Conservation (phyloP, 352 stramenopile species). For the Albugo candida region DNA sequence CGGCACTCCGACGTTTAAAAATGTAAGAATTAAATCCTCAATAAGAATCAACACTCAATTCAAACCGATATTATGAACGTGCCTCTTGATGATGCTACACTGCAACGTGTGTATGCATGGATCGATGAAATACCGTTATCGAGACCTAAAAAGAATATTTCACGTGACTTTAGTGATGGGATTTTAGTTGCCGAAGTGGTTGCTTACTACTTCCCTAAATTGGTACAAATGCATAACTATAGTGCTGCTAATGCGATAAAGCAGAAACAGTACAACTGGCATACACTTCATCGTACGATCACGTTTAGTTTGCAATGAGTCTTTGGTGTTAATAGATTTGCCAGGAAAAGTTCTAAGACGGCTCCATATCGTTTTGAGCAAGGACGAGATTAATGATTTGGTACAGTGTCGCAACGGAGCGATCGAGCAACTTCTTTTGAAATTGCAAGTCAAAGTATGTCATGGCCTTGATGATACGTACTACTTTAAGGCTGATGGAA, state of each 20-base stretch:
- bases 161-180: constrained; percentile 89
- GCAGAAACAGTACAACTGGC: constrained; percentile 95
- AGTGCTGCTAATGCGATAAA: constrained; percentile 78
- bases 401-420: constrained; percentile 74
- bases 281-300: constrained; percentile 79
- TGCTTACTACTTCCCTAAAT: constrained; percentile 86
- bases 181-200: constrained; percentile 83
- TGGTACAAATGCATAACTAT: constrained; percentile 96
- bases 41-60: neutral
- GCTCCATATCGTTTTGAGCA: constrained; percentile 63
- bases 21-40: too few relatives aligned
- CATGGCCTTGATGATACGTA: neutral
- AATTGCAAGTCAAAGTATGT: constrained; percentile 77
- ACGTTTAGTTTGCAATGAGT: neutral
- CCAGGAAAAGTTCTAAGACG: constrained; percentile 70
- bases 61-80: constrained; percentile 17
- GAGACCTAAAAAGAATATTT: constrained; percentile 89
- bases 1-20: constrained; percentile 17
- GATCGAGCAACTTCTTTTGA: constrained; percentile 82
- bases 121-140: constrained; percentile 90
- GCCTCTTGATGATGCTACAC: constrained; percentile 71
- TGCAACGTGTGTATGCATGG: constrained; percentile 89
- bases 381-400: constrained; percentile 83
- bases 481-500: neutral
- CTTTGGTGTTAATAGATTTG: too few relatives aligned